Conservation (phyloP, 1,284 basidiomycete species). For the Schizopora paradoxa region DNA sequence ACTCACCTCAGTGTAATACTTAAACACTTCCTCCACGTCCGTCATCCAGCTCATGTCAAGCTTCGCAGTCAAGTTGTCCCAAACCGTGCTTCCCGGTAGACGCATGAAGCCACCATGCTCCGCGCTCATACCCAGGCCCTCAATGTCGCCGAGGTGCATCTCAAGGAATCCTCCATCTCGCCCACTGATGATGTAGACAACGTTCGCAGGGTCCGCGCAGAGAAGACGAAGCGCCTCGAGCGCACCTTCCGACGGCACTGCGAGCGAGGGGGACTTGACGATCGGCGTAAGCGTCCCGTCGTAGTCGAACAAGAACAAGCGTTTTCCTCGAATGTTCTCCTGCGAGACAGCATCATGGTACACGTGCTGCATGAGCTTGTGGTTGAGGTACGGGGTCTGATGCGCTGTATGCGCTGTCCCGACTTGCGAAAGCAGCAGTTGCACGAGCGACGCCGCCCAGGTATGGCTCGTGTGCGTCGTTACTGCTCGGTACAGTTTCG, state of each 20-base stretch:
- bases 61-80: conserved; percentile 85
- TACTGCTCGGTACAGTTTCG: conserved; percentile 75
- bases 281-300: conserved; percentile 97
- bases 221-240: conserved; percentile 73
- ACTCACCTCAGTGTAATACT: conserved; percentile 87
- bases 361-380: conserved; percentile 52
- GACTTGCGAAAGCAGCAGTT: conserved; percentile 83
- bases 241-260: conserved; percentile 75
- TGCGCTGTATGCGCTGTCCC: conserved; percentile 79
- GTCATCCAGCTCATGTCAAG: conserved; percentile 98
- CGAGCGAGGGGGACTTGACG: conserved; percentile 89
- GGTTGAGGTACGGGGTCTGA: conserved; percentile 82
- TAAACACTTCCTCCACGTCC: conserved; percentile 93
- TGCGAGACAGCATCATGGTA: conserved; percentile 71
- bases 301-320: conserved; percentile 94
- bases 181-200: conserved; percentile 97
- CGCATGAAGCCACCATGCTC: conserved; percentile 95
- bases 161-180: conserved; percentile 93
- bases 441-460: conserved; percentile 91
- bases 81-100: conserved; percentile 60
- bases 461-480: conserved; percentile 93
- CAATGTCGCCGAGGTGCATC: conserved; percentile 85
- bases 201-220: conserved; percentile 75
- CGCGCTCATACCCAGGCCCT: conserved; percentile 84
- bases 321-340: too few species aligned